Conservation (phyloP, 1,284 basidiomycete genomes). For the Gomphus bonarii region DNA sequence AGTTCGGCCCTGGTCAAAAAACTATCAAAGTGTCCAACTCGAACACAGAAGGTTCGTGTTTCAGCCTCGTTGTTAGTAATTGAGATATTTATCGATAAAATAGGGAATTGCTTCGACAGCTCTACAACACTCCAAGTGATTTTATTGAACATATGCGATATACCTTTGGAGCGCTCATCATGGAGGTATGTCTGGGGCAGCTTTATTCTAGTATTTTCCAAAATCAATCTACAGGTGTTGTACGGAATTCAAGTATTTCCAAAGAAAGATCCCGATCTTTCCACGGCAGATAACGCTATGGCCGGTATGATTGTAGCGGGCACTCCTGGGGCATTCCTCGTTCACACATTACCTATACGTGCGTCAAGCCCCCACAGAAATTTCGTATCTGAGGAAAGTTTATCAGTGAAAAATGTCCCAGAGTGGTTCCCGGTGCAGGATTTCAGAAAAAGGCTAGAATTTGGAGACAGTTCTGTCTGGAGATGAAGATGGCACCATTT, state of each 20-base stretch:
- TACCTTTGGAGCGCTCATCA: background rate
- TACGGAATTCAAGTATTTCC: constrained; percentile 26
- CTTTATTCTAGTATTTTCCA: too few species aligned
- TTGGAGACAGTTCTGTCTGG: constrained; percentile 11
- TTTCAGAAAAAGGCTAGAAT: constrained; percentile 19
- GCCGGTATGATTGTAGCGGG: constrained; percentile 25
- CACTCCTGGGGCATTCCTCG: constrained; percentile 27
- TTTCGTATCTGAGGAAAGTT: background rate
- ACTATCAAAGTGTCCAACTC: background rate
- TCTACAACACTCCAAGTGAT: background rate
- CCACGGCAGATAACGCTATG: constrained; percentile 27
- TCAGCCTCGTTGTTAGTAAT: background rate
- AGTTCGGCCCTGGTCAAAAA: background rate
- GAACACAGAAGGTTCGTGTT: background rate
- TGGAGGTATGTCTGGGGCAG: background rate
- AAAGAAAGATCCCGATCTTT: constrained; percentile 25
- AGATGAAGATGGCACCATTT: constrained; percentile 5
- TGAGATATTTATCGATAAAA: background rate
- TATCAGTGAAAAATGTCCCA: constrained; percentile 16
- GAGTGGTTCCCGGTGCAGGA: constrained; percentile 21
- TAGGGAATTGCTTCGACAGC: background rate
- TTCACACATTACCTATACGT: constrained; percentile 23
- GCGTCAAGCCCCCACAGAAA: constrained; percentile 6
- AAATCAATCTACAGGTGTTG: constrained; percentile 25
- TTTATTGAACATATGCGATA: background rate